Base-by-base conservation (phyloP, 306 rosid genomes). In the Malus sylvestris region DNA sequence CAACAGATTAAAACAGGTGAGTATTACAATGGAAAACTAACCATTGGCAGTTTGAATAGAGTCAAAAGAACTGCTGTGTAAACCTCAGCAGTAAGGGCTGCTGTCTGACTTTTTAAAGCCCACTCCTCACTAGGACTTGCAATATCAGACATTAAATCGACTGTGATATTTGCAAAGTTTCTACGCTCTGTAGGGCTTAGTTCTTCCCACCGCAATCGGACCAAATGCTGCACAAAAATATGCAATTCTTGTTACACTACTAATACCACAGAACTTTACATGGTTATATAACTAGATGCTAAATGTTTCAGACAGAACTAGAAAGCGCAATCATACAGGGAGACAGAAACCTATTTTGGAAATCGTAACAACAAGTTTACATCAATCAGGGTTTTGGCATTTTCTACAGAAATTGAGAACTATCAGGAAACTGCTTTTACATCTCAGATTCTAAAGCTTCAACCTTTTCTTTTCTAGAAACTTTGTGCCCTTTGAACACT, bases 61-160 rank as follows among this genome's bases (percentile, higher is more conserved):
- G 44, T 70, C 46, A 65, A 79, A 71, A 67, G 71, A 38, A 66
- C 61, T 44, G 20, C 49, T 51, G 73, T 72, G 67, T 49, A 78
- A 81, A 89, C 99, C 99, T 95, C 98, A 32, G 98, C 99, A 81
- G 91, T 91, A 80, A 95, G 96, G 78, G 99, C 99, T 81, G 99
- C 91, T 51, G 97, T 83, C 83, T 95, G 99, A 86, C 99, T 95
- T 83, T 92, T 95, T 81, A 95, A 89, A 78, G 97, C 90, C 99
- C 99, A 95, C 81, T 88, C 86, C 81, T 92, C 99, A 75, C 73
- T 79, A 62, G 97, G 96, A 86, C 89, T 90, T 16, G 97, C 96
- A 83, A 88, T 83, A 76, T 92, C 96, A 60, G 93, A 85, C 96
- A 92, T 95, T 80, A 95, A 87, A 84, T 88, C 93, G 71, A 92